These are phyloP conservation scores for Phytophthora europaea DNA, from an alignment of 352 stramenopile genomes.

Conservation along the genomic window DNA sequence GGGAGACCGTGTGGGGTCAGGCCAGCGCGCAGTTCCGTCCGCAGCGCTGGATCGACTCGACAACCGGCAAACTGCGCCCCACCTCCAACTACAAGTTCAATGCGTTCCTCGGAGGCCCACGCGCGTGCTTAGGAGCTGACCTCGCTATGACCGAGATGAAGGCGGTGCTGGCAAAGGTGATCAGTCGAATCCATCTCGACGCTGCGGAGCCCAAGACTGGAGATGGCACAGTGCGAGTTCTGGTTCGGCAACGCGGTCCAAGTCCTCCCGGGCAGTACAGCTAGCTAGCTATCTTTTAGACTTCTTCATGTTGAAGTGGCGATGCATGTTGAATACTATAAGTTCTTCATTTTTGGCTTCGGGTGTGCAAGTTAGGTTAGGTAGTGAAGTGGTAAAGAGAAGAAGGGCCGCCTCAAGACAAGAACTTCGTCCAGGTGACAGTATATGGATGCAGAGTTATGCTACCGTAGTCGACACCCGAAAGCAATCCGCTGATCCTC, in stretches of 20 bases:
- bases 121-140: slow-evolving; percentile 58
- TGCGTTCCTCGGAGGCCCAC: slow-evolving; percentile 64
- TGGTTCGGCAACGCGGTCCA: slow-evolving; percentile 7
- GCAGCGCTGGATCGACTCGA: slow-evolving; percentile 63
- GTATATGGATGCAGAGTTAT: too few species aligned
- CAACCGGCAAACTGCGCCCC: slow-evolving; percentile 40
- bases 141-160: slow-evolving; percentile 60
- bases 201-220: not conserved
- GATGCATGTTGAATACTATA: not conserved
- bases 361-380: too few species aligned
- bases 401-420: too few species aligned
- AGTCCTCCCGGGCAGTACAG: slow-evolving; percentile 19
- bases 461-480: too few species aligned
- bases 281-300: not conserved
- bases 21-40: slow-evolving; percentile 59
- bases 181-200: slow-evolving; percentile 18
- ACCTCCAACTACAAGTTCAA: slow-evolving; percentile 65
- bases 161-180: slow-evolving; percentile 42
- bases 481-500: too few species aligned
- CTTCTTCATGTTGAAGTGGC: not conserved
- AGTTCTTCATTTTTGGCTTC: not conserved
- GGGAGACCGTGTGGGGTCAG: slow-evolving; percentile 57
- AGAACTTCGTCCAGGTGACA: too few species aligned
- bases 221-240: slow-evolving; percentile 6
- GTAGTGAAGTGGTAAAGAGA: too few species aligned